Base-by-base conservation (phyloP, 768 basidiomycete genomes). In the Boletellus sp. region DNA sequence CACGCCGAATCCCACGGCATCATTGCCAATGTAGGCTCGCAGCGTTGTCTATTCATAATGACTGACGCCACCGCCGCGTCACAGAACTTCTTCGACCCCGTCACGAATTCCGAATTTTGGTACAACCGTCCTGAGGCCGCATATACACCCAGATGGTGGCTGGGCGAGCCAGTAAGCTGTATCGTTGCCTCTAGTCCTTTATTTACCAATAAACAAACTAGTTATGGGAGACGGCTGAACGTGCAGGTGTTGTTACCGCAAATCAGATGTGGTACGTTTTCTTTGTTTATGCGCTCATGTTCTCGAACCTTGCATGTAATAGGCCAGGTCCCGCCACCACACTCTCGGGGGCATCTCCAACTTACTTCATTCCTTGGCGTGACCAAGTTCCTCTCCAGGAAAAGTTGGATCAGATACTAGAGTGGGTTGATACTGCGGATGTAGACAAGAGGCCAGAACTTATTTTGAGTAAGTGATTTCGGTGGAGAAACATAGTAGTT, bases 1-100 rank as follows among this genome's bases (percentile, higher is more conserved):
- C 80, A 91, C 61, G 87, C 88, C 0, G 91, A 94, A 67, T 87
- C 88, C 19, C 91, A 95, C 65, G 93, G 93, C 12, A 92, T 96
- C 40, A 79, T 96, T 20, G 93, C 81, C 12, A 96, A 95, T 60
- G 90, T 91, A 60, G 20, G 79, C 63, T 3, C 17, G 23, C 16
- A 11, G 7, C 12, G 8, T 34, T 23, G 6, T 40, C 6, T 45
- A 6, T 19, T 42, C 23, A 23, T 36, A 28, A 12, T 48, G 11
- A 39, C 22, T 48, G 12, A 50, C 35, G n/a, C n/a, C n/a, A n/a
- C 12, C 5, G 4, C 38, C 36, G 16, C 9, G 7, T 20, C 37
- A 16, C 59, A 92, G 90, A 87, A 89, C 58, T 96, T 95, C 65
- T 94, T 83, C 80, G 93, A 94, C 65, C 91, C 90, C 0, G 62